Percentiles rank a stretch among this genome's conserved stretches.
These are phyloP conservation scores for Fraxinus angustifolia DNA, from an alignment of 305 asterid species.

Conservation along the genomic window DNA sequence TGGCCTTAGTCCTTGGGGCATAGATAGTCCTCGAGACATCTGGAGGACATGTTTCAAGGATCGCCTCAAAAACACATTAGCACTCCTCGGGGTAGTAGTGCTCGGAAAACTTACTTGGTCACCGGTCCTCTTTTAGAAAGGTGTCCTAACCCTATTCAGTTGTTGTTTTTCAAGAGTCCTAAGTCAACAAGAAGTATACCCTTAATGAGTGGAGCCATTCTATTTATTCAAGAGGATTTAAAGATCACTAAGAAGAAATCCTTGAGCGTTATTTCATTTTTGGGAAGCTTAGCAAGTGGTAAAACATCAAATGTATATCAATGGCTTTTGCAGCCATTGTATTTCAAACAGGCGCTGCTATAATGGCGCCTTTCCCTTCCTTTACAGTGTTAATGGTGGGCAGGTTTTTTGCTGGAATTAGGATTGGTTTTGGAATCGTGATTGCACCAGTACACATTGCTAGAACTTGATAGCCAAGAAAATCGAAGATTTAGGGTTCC, in stretches of 20 bases:
- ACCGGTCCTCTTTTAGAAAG: too few relatives aligned
- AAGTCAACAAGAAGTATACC: too few relatives aligned
- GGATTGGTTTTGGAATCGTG: slow-evolving; percentile 58
- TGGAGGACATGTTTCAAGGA: too few relatives aligned
- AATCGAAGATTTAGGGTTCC: too few relatives aligned
- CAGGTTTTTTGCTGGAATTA: slow-evolving; percentile 55
- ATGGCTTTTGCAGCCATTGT: slow-evolving; percentile 5
- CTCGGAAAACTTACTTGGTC: too few relatives aligned
- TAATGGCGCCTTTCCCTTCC: slow-evolving; percentile 48
- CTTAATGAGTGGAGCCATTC: slow-evolving; percentile 67
- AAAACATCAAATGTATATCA: background rate
- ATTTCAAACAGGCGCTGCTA: slow-evolving; percentile 43
- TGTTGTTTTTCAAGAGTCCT: too few relatives aligned
- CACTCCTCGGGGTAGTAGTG: too few relatives aligned
- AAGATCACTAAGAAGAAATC: slow-evolving; percentile 45
- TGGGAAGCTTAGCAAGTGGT: slow-evolving; percentile 58
- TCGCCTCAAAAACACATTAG: too few relatives aligned
- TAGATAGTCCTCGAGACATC: too few relatives aligned
- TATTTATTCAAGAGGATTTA: slow-evolving; percentile 38
- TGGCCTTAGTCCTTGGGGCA: too few relatives aligned
- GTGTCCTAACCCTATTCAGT: too few relatives aligned
- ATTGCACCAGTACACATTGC: slow-evolving; percentile 58
- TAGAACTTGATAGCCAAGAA: too few relatives aligned
- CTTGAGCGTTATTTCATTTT: slow-evolving; percentile 51
- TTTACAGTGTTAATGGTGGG: slow-evolving; percentile 44